Percentiles rank a stretch among this genome's conserved stretches.
These are phyloP conservation scores for Linnemannia exigua DNA, from an alignment of 192 early-diverging fungal species.

Conservation along the genomic window DNA sequence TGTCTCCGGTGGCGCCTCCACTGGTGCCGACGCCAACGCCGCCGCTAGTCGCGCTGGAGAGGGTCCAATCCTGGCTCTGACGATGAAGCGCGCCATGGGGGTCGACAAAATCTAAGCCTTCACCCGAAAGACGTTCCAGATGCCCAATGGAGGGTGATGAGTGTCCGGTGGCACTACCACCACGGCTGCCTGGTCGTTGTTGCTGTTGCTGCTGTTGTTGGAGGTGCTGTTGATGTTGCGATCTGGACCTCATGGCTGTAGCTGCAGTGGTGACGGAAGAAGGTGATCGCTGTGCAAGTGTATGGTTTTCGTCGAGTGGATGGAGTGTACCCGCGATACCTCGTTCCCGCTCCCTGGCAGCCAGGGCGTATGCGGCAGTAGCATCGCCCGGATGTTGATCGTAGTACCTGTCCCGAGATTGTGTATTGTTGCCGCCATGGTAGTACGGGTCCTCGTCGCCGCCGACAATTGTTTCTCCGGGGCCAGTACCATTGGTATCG, in stretches of 20 bases:
- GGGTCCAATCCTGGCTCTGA: conserved; percentile 6
- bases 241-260: not conserved
- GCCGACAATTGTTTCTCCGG: not conserved
- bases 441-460: not conserved
- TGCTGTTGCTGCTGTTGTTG: not conserved
- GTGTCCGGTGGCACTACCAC: not conserved
- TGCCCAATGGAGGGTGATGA: conserved; percentile 8
- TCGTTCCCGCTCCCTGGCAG: not conserved
- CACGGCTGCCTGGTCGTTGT: not conserved
- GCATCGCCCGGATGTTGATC: not conserved
- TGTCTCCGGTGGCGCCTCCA: not conserved
- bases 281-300: not conserved
- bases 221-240: not conserved
- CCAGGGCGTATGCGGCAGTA: not conserved
- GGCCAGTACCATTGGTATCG: not conserved
- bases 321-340: conserved; percentile 15
- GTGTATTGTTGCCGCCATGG: not conserved
- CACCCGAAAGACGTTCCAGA: conserved; percentile 9
- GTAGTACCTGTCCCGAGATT: not conserved
- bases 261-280: not conserved
- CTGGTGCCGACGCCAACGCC: not conserved
- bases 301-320: not conserved
- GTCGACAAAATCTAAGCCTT: conserved; percentile 8
- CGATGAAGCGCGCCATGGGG: not conserved
- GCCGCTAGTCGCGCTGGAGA: not conserved